These are phyloP conservation scores for Ophiocordyceps robertsii DNA, from an alignment of 2,329 filamentous ascomycete genomes.

Conservation along the genomic window DNA sequence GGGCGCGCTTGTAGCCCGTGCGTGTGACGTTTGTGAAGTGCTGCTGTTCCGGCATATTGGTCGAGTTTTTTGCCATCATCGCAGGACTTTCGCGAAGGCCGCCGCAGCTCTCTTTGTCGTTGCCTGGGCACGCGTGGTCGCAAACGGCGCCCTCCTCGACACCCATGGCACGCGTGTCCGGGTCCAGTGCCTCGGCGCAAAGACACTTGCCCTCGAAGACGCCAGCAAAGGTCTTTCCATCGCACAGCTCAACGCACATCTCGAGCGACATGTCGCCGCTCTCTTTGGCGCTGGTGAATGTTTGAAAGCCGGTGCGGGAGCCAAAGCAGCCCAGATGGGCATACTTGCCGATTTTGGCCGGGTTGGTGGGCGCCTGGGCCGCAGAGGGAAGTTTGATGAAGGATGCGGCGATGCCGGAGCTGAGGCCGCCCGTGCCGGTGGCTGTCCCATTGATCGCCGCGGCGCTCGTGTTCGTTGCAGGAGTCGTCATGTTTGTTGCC, in stretches of 20 bases:
- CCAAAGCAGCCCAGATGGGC: conserved; percentile 28
- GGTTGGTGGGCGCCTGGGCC: conserved; percentile 13
- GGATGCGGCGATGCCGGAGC: not conserved
- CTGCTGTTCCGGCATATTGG: not conserved
- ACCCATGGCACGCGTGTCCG: conserved; percentile 19
- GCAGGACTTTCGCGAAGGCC: conserved; percentile 13
- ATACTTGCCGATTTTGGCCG: conserved; percentile 17
- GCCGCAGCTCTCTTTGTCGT: conserved; percentile 26
- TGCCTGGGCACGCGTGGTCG: conserved; percentile 26
- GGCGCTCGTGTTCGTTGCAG: no score
- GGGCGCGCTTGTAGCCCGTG: not conserved
- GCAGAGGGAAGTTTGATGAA: conserved; percentile 1
- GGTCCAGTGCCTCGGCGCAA: conserved; percentile 28
- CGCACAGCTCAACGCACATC: conserved; percentile 24
- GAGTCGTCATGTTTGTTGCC: no score
- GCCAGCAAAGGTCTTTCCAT: conserved; percentile 22
- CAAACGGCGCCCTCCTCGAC: conserved; percentile 11
- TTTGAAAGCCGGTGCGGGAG: conserved; percentile 19
- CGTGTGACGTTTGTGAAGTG: not conserved
- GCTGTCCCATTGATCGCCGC: no score
- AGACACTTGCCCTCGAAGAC: conserved; percentile 28
- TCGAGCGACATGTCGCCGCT: conserved; percentile 24
- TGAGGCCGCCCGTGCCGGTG: not conserved
- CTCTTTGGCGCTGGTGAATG: conserved; percentile 18
- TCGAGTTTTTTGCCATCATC: not conserved